Evolutionary conservation across 768 basidiomycete species (phyloP).

Genomic region (Mycena indigotica): DNA sequence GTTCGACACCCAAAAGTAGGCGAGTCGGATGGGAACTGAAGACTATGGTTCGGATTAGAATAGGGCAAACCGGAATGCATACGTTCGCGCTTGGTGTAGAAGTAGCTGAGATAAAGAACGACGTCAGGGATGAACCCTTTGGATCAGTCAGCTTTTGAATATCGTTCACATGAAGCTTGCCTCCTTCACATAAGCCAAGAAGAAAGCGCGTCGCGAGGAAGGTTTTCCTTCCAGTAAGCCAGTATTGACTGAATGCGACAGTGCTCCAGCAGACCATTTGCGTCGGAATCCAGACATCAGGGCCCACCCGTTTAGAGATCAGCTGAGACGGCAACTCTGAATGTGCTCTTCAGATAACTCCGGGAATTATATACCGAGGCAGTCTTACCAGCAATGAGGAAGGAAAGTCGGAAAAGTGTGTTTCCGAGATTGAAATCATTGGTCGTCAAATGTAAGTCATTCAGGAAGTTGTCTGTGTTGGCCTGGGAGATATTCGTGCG

Average conservation of each 20-base stretch:
- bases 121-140: slow-evolving; percentile 60
- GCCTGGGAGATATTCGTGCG: slow-evolving; percentile 65
- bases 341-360: no score
- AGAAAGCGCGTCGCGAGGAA: slow-evolving; percentile 56
- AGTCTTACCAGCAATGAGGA: slow-evolving; percentile 43
- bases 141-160: neutral
- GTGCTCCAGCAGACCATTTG: slow-evolving; percentile 63
- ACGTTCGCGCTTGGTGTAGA: slow-evolving; percentile 61
- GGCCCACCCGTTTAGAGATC: slow-evolving; percentile 65
- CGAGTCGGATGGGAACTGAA: slow-evolving; percentile 64
- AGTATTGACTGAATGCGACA: slow-evolving; percentile 60
- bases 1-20: slow-evolving; percentile 69
- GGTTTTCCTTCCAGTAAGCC: slow-evolving; percentile 51
- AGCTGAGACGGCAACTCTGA: slow-evolving; percentile 69
- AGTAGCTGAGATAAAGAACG: slow-evolving; percentile 67
- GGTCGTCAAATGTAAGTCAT: slow-evolving; percentile 60
- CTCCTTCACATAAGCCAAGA: slow-evolving; percentile 55
- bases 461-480: slow-evolving; percentile 69
- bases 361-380: neutral
- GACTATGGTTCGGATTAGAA: neutral
- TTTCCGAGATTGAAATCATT: slow-evolving; percentile 69
- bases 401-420: slow-evolving; percentile 54
- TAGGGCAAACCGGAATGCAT: slow-evolving; percentile 17
- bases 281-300: slow-evolving; percentile 66
- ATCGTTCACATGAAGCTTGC: slow-evolving; percentile 68